phyloP scores from a whole-genome alignment of 176 grass and related monocot genomes.

The Pontederia crassipes region DNA sequence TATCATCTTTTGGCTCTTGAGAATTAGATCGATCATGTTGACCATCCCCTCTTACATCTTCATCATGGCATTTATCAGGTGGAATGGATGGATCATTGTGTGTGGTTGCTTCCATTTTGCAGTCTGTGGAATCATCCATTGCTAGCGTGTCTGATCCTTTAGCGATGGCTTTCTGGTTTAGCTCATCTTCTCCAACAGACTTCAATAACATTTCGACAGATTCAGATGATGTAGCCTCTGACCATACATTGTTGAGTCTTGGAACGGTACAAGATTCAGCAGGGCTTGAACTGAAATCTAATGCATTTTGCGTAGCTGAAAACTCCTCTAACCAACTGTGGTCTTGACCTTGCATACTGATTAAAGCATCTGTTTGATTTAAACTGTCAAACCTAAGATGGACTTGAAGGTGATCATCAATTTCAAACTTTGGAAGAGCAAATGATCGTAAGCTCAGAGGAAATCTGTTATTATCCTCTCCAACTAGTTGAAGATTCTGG shows the following conservation, averaged over 20 bases:
- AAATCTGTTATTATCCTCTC: constrained; percentile 55
- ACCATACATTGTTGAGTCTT: constrained; percentile 82
- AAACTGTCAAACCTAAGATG: constrained; percentile 75
- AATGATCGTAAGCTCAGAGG: constrained; percentile 55
- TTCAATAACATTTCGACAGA: constrained; percentile 84
- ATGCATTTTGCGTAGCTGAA: constrained; percentile 45
- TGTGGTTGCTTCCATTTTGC: neutral
- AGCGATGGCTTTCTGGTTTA: constrained; percentile 32
- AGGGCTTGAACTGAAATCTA: constrained; percentile 50
- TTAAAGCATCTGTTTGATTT: constrained; percentile 58
- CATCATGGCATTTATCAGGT: constrained; percentile 11
- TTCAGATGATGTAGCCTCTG: constrained; percentile 79
- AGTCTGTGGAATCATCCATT: constrained; percentile 4
- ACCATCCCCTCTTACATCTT: constrained; percentile 14
- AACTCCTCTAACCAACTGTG: constrained; percentile 88
- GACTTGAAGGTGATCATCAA: constrained; percentile 68
- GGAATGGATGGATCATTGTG: neutral
- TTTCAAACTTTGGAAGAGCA: constrained; percentile 73
- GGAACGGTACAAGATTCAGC: constrained; percentile 52
- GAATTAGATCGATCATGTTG: constrained; percentile 16
- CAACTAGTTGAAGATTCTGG: constrained; percentile 69
- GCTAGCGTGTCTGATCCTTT: constrained; percentile 14
- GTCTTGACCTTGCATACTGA: constrained; percentile 44
- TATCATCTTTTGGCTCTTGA: constrained; percentile 24
- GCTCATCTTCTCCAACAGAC: constrained; percentile 67